These are phyloP conservation scores for Boletus semigastroideus DNA, from an alignment of 1,284 basidiomycete genomes.

Conservation along the genomic window DNA sequence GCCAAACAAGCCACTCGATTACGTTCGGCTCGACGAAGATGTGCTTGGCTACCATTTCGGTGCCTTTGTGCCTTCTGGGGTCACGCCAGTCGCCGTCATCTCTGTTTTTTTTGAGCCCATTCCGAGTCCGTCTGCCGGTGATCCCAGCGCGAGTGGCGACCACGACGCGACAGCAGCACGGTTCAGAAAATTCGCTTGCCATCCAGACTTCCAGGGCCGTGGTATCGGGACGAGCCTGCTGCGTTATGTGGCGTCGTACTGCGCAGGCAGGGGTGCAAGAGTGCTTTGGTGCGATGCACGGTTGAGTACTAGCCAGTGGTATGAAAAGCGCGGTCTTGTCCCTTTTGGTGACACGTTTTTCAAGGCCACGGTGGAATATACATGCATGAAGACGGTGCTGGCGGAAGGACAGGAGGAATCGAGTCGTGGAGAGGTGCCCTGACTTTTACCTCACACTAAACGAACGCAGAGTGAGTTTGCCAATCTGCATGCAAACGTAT, in stretches of 20 bases:
- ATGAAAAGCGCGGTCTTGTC: conserved; percentile 49
- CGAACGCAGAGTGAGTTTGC: conserved; percentile 6
- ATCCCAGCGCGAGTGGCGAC: conserved; percentile 3
- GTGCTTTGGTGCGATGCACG: conserved; percentile 61
- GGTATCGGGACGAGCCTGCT: conserved; percentile 55
- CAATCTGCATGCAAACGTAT: neutral
- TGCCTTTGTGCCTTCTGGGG: conserved; percentile 41
- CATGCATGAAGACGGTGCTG: conserved; percentile 46
- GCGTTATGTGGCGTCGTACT: conserved; percentile 40
- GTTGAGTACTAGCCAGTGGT: conserved; percentile 47
- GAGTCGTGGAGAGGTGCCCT: neutral
- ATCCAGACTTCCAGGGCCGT: conserved; percentile 42
- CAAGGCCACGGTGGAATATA: conserved; percentile 54
- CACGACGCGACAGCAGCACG: conserved; percentile 35
- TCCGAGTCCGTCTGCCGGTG: conserved; percentile 38
- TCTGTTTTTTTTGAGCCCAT: conserved; percentile 52
- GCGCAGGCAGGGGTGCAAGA: conserved; percentile 36
- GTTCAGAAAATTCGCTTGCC: conserved; percentile 65
- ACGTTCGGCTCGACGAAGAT: conserved; percentile 55
- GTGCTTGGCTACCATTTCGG: conserved; percentile 51
- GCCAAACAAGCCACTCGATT: conserved; percentile 48
- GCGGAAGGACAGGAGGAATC: neutral
- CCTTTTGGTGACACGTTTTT: conserved; percentile 50
- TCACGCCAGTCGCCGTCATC: conserved; percentile 48
- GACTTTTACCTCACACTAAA: neutral